phyloP scores from a whole-genome alignment of 768 basidiomycete genomes.

The Gyrodon lividus region DNA sequence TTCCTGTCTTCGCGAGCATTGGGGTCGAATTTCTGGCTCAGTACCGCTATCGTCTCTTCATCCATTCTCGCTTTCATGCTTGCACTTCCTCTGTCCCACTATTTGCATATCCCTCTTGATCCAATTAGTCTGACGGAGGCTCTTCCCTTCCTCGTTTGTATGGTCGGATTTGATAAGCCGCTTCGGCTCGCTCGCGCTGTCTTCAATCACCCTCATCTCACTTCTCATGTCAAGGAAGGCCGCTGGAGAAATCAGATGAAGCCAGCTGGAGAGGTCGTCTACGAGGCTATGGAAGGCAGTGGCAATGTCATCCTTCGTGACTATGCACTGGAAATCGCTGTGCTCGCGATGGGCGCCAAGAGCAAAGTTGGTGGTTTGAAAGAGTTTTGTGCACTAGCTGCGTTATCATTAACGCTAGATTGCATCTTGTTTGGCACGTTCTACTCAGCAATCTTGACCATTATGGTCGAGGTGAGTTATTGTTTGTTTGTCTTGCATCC shows the following conservation, averaged over 20 bases:
- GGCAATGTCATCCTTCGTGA: conserved; percentile 88
- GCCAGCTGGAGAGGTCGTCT: conserved; percentile 80
- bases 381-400: conserved; percentile 95
- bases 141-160: conserved; percentile 95
- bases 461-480: conserved; percentile 87
- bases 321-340: conserved; percentile 89
- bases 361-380: conserved; percentile 84
- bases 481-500: conserved; percentile 6
- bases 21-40: conserved; percentile 71
- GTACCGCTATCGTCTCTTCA: conserved; percentile 73
- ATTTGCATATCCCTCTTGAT: conserved; percentile 84
- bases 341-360: conserved; percentile 83
- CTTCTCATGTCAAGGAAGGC: conserved; percentile 37
- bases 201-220: conserved; percentile 74
- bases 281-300: conserved; percentile 75
- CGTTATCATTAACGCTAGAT: conserved; percentile 82
- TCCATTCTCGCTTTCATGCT: conserved; percentile 82
- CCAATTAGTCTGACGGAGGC: conserved; percentile 93
- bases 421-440: conserved; percentile 89
- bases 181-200: conserved; percentile 88
- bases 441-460: conserved; percentile 81
- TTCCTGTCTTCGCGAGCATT: conserved; percentile 86
- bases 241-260: conserved; percentile 52
- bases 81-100: conserved; percentile 72
- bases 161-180: conserved; percentile 97